A percentile compares a stretch with the other conserved stretches of the same genome.
Conservation (phyloP, 225 moss, liverwort and hornwort genomes). For the Rhytidiadelphus loreus region DNA sequence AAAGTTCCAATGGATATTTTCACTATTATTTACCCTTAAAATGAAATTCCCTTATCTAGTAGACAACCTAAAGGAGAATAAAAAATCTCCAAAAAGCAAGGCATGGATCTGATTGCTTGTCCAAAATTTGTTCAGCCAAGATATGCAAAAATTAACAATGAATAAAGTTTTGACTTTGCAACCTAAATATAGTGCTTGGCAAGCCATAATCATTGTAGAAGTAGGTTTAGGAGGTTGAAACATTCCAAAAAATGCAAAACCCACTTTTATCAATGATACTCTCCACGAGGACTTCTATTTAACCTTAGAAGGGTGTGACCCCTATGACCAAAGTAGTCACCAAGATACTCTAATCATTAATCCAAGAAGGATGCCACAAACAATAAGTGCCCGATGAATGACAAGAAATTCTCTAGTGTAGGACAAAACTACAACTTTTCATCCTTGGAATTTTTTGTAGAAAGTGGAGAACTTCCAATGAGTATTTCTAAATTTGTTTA, state of each 20-base stretch:
- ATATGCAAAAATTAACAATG: rapidly evolving
- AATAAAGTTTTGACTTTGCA: not conserved
- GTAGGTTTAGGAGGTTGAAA: not conserved
- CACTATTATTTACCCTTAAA: not conserved
- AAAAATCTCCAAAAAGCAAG: not conserved
- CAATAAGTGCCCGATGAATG: no score
- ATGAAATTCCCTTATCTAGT: not conserved
- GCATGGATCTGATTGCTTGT: not conserved
- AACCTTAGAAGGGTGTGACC: no score
- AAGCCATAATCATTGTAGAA: not conserved
- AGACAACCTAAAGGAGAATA: rapidly evolving
- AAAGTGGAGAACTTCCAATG: no score
- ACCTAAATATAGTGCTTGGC: rapidly evolving
- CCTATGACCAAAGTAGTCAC: rapidly evolving
- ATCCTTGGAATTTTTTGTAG: no score
- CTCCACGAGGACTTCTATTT: no score
- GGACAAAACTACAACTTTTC: no score
- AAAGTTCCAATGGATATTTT: not conserved
- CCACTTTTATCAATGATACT: not conserved
- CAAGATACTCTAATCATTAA: no score
- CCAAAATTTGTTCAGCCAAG: not conserved
- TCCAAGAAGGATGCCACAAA: no score
- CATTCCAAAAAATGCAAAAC: not conserved
- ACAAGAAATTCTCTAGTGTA: no score
- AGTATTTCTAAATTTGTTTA: no score